These are phyloP conservation scores for Fraxinus latifolia DNA, from an alignment of 305 asterid genomes.

Conservation along the genomic window DNA sequence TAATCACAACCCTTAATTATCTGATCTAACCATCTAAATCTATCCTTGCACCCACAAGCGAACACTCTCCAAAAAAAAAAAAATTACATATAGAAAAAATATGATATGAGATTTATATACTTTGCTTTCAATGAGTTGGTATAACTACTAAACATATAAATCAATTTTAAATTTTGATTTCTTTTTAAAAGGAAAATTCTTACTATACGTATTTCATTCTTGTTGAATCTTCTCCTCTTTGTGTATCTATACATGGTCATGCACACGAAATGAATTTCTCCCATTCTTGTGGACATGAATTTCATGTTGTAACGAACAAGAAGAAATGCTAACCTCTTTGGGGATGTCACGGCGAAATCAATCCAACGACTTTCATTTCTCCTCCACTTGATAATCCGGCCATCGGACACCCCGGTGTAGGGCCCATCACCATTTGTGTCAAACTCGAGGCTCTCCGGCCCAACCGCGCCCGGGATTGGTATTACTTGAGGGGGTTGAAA, in stretches of 20 bases:
- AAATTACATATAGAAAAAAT: not conserved
- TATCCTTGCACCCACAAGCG: not conserved
- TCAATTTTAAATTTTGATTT: not conserved
- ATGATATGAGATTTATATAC: not conserved
- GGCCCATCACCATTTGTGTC: constrained; percentile 56
- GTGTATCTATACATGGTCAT: not conserved
- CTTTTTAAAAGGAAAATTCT: not conserved
- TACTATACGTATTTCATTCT: not conserved
- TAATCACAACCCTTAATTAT: not conserved
- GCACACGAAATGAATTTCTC: not conserved
- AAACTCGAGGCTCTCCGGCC: constrained; percentile 71
- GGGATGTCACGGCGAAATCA: constrained; percentile 61
- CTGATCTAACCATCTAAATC: not conserved
- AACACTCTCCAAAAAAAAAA: not conserved
- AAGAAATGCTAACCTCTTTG: constrained; percentile 42
- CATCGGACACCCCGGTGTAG: constrained; percentile 69
- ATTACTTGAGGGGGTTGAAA: constrained; percentile 18
- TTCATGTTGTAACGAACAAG: not conserved
- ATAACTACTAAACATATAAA: not conserved
- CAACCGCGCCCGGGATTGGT: constrained; percentile 46
- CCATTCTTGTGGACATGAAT: not conserved
- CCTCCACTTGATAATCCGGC: constrained; percentile 62
- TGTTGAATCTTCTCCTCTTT: not conserved
- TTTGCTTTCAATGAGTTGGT: not conserved
- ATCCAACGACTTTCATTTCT: constrained; percentile 58